Conservation (phyloP, 306 rosid species). For the Acacia melanoxylon region DNA sequence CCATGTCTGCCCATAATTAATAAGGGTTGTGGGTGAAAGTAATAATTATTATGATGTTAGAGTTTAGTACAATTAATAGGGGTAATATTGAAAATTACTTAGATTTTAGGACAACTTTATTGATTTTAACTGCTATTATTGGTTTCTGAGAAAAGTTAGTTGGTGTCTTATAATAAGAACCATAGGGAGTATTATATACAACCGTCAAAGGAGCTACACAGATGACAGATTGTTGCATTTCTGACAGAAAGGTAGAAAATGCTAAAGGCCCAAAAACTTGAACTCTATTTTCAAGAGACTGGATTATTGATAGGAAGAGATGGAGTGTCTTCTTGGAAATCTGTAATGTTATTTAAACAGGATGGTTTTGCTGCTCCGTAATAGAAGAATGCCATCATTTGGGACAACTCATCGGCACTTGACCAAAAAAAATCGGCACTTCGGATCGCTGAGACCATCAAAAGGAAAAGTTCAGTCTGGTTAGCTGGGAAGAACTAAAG, state of each 20-base stretch:
- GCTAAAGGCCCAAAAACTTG: constrained; percentile 13
- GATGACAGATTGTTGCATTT: not conserved
- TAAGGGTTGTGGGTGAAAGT: no score
- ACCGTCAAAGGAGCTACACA: not conserved
- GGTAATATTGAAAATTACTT: no score
- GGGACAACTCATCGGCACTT: constrained; percentile 80
- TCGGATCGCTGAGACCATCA: constrained; percentile 54
- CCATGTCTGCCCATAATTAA: no score
- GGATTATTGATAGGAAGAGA: constrained; percentile 41
- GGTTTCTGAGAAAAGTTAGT: no score
- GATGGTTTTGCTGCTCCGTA: constrained; percentile 80
- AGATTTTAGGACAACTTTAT: no score
- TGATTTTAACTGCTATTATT: no score
- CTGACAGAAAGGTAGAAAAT: not conserved
- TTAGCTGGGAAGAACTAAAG: not conserved
- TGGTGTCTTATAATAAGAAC: no score
- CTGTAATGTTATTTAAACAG: constrained; percentile 47
- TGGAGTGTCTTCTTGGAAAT: constrained; percentile 64
- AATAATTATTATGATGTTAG: no score
- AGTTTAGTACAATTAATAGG: no score
- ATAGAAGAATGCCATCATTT: constrained; percentile 88
- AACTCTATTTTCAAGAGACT: constrained; percentile 33
- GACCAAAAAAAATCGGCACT: no score
- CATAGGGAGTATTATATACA: not conserved
- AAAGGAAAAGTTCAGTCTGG: constrained; percentile 6